A percentile compares a stretch with the other conserved stretches of the same genome.
These are phyloP conservation scores for Daldinia concentrica DNA, from an alignment of 495 filamentous ascomycete species.

Conservation along the genomic window DNA sequence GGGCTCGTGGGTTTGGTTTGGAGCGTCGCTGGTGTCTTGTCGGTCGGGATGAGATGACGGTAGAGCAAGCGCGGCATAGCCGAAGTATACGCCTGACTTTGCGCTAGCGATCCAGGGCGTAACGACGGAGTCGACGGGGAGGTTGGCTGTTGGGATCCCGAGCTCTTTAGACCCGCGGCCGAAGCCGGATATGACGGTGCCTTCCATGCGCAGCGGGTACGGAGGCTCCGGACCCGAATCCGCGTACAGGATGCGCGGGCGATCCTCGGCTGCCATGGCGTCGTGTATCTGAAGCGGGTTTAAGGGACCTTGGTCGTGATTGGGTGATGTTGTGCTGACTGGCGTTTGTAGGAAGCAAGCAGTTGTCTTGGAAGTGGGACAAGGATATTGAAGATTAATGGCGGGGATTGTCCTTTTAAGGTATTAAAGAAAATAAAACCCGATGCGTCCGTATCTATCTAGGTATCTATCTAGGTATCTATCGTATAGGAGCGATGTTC, in stretches of 20 bases:
- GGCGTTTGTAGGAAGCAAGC: not conserved
- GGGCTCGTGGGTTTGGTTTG: not conserved
- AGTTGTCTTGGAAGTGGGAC: not conserved
- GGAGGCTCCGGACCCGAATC: conserved; percentile 75
- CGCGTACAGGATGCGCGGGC: conserved; percentile 73
- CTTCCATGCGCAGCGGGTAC: conserved; percentile 82
- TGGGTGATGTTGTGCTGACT: not conserved
- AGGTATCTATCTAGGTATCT: no score
- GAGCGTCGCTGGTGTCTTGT: not conserved
- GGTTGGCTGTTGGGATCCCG: conserved; percentile 97
- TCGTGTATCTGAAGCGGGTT: not conserved
- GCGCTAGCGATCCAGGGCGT: conserved; percentile 75
- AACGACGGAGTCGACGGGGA: conserved; percentile 76
- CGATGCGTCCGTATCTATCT: not conserved
- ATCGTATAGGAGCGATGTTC: not conserved
- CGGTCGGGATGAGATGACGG: conserved; percentile 52
- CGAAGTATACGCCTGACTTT: conserved; percentile 88
- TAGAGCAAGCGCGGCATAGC: conserved; percentile 76
- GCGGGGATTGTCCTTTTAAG: conserved; percentile 12
- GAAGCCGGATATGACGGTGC: conserved; percentile 90
- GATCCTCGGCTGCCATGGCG: conserved; percentile 45
- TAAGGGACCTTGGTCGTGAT: conserved; percentile 5
- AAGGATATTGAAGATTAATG: not conserved
- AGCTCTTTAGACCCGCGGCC: conserved; percentile 94
- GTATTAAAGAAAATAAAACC: not conserved